These are phyloP conservation scores for Cochlearia excelsa DNA, from an alignment of 345 rosid species.

Conservation along the genomic window DNA sequence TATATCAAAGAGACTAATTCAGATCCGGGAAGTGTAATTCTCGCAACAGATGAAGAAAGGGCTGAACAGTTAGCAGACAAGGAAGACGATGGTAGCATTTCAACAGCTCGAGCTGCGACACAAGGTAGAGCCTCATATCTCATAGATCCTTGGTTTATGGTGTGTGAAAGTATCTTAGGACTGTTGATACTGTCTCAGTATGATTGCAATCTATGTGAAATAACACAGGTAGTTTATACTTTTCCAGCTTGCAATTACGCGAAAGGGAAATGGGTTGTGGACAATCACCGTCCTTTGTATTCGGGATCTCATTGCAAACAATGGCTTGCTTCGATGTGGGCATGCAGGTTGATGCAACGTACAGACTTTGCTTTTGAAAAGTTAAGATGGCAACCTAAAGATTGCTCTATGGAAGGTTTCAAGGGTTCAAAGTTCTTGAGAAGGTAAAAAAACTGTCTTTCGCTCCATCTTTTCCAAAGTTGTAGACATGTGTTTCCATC, in stretches of 20 bases:
- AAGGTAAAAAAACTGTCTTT: conserved; percentile 43
- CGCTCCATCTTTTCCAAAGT: neutral
- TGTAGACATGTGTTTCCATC: conserved; percentile 15
- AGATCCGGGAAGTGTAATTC: conserved; percentile 17
- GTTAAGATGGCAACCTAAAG: conserved; percentile 79
- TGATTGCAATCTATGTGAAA: conserved; percentile 3
- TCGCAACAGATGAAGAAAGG: conserved; percentile 25
- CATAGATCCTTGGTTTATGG: conserved; percentile 14
- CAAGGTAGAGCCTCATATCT: conserved; percentile 22
- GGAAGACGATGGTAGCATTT: conserved; percentile 22
- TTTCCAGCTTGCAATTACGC: conserved; percentile 69
- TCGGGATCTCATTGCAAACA: conserved; percentile 80
- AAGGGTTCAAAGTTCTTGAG: conserved; percentile 65
- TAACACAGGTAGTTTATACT: conserved; percentile 13
- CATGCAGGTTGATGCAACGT: conserved; percentile 85
- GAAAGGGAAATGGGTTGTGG: conserved; percentile 91
- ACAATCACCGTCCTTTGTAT: conserved; percentile 62
- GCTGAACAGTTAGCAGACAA: conserved; percentile 4
- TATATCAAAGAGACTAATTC: conserved; percentile 12
- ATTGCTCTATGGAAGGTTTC: conserved; percentile 77
- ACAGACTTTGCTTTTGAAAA: conserved; percentile 75
- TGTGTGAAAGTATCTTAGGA: conserved; percentile 12
- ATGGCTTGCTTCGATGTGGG: conserved; percentile 95
- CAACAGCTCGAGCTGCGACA: conserved; percentile 10
- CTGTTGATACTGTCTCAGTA: conserved; percentile 1